These are phyloP conservation scores for Tetrahymena elliotti DNA, from an alignment of 73 alveolate species.

Conservation along the genomic window DNA sequence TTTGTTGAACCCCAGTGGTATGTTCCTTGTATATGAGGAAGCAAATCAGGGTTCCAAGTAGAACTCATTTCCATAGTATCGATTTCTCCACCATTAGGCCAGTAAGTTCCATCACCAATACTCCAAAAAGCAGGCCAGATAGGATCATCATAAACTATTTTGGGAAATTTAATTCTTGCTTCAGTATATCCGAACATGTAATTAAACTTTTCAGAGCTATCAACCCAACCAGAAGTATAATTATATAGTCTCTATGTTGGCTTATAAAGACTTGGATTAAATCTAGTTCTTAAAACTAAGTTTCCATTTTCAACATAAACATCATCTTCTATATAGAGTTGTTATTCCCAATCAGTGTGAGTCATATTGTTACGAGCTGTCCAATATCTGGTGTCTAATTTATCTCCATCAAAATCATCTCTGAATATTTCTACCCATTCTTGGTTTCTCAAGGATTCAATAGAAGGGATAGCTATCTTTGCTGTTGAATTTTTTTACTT, in stretches of 20 bases:
- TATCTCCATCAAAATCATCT: not conserved
- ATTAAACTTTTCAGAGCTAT: not conserved
- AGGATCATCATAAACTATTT: not conserved
- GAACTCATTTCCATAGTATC: not conserved
- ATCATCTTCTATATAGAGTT: not conserved
- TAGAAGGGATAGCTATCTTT: not conserved
- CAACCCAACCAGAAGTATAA: not conserved
- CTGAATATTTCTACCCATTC: not conserved
- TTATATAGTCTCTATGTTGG: not conserved
- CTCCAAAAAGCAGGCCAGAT: not conserved
- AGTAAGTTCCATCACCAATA: not conserved
- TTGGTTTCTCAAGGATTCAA: not conserved
- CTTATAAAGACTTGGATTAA: not conserved
- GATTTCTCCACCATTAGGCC: not conserved
- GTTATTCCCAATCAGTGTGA: not conserved
- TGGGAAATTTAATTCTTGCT: not conserved
- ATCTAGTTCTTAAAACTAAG: not conserved
- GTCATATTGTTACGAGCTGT: not conserved
- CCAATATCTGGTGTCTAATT: not conserved
- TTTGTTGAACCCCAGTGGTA: not conserved
- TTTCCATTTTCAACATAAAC: not conserved
- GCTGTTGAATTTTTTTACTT: not conserved
- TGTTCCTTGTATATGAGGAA: not conserved
- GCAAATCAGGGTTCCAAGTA: not conserved
- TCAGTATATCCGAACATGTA: not conserved